phyloP scores from a whole-genome alignment of 1,139 yeast species.

The Scheffersomyces titani region DNA sequence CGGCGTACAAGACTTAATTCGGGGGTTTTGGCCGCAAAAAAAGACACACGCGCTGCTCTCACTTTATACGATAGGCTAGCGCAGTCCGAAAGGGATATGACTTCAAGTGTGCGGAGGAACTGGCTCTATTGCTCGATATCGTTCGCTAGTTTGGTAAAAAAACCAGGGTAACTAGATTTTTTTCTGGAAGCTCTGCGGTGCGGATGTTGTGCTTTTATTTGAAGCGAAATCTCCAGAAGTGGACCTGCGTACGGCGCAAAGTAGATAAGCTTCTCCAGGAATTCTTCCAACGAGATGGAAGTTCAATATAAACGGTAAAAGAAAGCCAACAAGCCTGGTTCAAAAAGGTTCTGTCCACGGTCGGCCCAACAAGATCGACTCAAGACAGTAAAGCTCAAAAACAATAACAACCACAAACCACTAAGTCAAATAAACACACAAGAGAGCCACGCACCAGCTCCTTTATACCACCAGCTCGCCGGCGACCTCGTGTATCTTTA shows the following conservation, averaged over 20 bases:
- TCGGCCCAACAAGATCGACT: background rate
- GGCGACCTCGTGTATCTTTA: background rate
- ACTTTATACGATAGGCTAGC: background rate
- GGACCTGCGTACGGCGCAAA: background rate
- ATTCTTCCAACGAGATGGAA: background rate
- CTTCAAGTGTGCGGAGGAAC: background rate
- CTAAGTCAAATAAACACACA: background rate
- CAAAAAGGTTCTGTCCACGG: too few relatives aligned
- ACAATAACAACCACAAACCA: background rate
- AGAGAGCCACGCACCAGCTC: background rate
- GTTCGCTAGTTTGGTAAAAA: background rate
- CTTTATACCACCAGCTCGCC: background rate
- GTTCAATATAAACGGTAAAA: background rate
- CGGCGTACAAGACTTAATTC: background rate
- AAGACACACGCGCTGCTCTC: background rate
- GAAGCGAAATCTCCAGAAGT: background rate
- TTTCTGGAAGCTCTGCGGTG: background rate
- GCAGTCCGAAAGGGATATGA: background rate
- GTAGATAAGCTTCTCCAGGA: background rate
- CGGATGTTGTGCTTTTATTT: background rate
- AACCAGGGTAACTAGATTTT: background rate
- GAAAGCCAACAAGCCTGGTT: background rate
- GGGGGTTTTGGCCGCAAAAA: background rate
- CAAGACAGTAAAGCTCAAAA: too few relatives aligned
- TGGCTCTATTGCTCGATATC: background rate